Evolutionary conservation across 1,284 basidiomycete species (phyloP).

Genomic region (Microbotryum scabiosae): DNA sequence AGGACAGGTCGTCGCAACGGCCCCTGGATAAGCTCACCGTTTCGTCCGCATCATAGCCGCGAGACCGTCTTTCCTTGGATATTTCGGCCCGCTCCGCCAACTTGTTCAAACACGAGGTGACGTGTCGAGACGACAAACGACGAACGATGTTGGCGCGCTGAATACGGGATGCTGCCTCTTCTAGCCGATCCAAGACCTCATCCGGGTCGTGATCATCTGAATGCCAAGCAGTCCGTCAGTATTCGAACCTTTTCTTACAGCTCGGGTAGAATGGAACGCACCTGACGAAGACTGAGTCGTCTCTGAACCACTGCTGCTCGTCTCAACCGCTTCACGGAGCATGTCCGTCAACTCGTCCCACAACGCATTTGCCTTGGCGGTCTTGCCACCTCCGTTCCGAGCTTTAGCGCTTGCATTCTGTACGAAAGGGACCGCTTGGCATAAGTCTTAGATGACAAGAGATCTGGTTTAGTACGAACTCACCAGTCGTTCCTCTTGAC

Average conservation of each 20-base stretch:
- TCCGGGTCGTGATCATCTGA: slow-evolving; percentile 54
- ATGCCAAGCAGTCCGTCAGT: background rate
- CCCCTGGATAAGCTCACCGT: slow-evolving; percentile 57
- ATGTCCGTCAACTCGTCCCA: slow-evolving; percentile 25
- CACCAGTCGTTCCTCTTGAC: slow-evolving; percentile 63
- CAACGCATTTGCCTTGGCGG: slow-evolving; percentile 13
- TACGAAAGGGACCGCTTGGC: background rate
- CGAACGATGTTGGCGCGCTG: slow-evolving; percentile 23
- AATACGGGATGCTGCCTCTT: slow-evolving; percentile 42
- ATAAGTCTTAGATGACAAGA: slow-evolving; percentile 41
- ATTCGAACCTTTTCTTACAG: background rate
- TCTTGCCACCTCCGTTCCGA: slow-evolving; percentile 10
- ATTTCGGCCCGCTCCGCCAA: slow-evolving; percentile 48
- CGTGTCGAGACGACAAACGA: slow-evolving; percentile 1
- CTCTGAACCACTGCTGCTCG: background rate
- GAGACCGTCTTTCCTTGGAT: slow-evolving; percentile 49
- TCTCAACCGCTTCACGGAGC: slow-evolving; percentile 18
- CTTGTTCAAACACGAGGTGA: slow-evolving; percentile 4
- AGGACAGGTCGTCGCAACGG: slow-evolving; percentile 44
- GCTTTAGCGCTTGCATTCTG: slow-evolving; percentile 20
- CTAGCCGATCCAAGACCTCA: slow-evolving; percentile 56
- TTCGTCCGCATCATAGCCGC: slow-evolving; percentile 34
- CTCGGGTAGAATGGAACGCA: background rate
- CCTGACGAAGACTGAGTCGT: background rate
- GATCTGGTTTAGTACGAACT: slow-evolving; percentile 20